Evolutionary conservation across 371 early-diverging fungal genomes (phyloP).

Genomic region (Rhizomucor pusillus): DNA sequence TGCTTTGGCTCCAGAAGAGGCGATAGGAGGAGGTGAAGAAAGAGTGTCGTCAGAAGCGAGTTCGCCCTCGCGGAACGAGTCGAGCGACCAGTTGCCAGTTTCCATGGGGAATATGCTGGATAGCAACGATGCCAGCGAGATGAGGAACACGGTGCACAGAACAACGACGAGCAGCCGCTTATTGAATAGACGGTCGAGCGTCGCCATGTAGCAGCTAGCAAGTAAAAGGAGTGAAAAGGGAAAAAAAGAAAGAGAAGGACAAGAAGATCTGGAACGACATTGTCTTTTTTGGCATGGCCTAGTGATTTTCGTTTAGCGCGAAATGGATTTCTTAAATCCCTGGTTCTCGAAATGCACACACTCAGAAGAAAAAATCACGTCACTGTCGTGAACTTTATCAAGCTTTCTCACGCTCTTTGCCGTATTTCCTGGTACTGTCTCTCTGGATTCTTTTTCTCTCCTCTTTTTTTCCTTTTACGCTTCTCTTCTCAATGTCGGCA

Average conservation of each 20-base stretch:
- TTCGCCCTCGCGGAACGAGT: not conserved
- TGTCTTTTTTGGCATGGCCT: too few relatives aligned
- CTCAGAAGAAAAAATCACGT: too few relatives aligned
- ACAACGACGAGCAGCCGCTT: slow-evolving; percentile 8
- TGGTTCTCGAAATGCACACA: too few relatives aligned
- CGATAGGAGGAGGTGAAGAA: too few relatives aligned
- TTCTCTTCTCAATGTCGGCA: not conserved
- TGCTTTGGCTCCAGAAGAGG: too few relatives aligned
- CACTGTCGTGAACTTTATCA: too few relatives aligned
- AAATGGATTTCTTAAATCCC: too few relatives aligned
- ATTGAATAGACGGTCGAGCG: slow-evolving; percentile 4
- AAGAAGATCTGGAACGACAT: not conserved
- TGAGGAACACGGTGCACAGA: slow-evolving; percentile 11
- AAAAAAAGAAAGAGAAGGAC: slow-evolving; percentile 2
- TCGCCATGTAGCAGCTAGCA: too few relatives aligned
- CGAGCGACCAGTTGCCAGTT: not conserved
- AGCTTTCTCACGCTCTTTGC: too few relatives aligned
- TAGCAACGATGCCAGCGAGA: slow-evolving; percentile 7
- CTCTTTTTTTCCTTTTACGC: slow-evolving; percentile 3
- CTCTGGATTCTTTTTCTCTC: slow-evolving; percentile 6
- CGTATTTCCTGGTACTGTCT: slow-evolving; percentile 1
- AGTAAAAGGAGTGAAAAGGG: slow-evolving; percentile 1
- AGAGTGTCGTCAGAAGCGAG: not conserved
- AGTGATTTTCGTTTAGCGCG: too few relatives aligned
- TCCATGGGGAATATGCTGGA: slow-evolving; percentile 7